A percentile compares a stretch with the other conserved stretches of the same genome.
Evolutionary conservation across 306 rosid species (phyloP).

Genomic region (Casuarina equisetifolia): DNA sequence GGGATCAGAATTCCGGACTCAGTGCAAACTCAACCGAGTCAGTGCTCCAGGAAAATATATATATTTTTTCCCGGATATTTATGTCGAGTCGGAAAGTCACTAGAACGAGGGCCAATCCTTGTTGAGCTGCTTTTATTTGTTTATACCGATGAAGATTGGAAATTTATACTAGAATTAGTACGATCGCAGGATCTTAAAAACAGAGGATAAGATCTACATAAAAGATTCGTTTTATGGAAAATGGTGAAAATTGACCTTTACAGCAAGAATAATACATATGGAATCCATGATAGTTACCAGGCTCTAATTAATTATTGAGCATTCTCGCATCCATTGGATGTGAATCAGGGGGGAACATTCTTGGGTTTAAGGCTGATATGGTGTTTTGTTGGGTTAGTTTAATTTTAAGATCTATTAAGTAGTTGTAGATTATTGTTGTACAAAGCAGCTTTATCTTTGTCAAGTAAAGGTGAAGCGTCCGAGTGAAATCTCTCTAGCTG

Average conservation of each 20-base stretch:
- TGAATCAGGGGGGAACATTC: background rate
- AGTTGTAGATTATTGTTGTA: no score
- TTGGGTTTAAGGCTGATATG: no score
- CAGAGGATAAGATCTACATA: conserved; percentile 29
- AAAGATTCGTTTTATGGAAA: conserved; percentile 43
- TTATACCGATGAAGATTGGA: conserved; percentile 21
- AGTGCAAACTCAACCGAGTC: conserved; percentile 4
- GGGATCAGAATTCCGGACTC: conserved; percentile 1
- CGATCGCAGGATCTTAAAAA: conserved; percentile 25
- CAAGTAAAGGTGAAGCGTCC: no score
- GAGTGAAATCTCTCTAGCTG: no score
- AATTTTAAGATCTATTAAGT: background rate
- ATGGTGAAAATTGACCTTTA: conserved; percentile 13
- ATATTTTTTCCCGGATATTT: conserved; percentile 30
- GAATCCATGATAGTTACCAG: conserved; percentile 4
- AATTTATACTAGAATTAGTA: conserved; percentile 15
- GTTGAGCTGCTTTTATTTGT: conserved; percentile 21
- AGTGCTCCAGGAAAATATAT: conserved; percentile 29
- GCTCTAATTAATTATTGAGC: background rate
- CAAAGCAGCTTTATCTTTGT: no score
- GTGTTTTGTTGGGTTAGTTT: no score
- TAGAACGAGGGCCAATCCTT: conserved; percentile 28
- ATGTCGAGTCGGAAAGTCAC: conserved; percentile 61
- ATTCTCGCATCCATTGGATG: background rate
- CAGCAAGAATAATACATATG: conserved; percentile 23